Conservation (phyloP, 2,329 filamentous ascomycete species). For the Phyllosticta citrichinensis region DNA sequence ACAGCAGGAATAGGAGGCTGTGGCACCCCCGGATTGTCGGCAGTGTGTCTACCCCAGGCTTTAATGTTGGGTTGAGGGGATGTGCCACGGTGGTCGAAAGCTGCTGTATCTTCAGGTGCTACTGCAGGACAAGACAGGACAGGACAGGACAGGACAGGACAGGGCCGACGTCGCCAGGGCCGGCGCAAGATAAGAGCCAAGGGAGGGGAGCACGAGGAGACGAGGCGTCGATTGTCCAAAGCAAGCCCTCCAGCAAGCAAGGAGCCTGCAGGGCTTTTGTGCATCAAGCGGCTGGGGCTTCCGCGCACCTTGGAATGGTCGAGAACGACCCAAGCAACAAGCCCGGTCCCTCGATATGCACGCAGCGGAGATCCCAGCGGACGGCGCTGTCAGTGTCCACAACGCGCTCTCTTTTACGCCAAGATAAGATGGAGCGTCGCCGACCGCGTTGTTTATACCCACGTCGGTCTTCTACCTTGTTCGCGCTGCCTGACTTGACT, state of each 20-base stretch:
- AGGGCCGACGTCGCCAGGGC: not conserved
- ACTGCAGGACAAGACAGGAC: too few species aligned
- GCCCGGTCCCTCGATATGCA: not conserved
- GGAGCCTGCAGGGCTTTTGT: not conserved
- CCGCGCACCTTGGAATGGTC: conserved; percentile 8
- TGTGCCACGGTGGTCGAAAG: not conserved
- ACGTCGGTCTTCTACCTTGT: not conserved
- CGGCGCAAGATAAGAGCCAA: not conserved
- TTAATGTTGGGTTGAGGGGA: not conserved
- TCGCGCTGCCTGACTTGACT: not conserved
- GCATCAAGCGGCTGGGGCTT: conserved; percentile 3
- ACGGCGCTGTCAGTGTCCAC: too few species aligned
- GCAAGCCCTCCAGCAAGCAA: not conserved
- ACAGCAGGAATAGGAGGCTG: not conserved
- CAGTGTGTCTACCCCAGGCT: not conserved
- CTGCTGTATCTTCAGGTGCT: too few species aligned
- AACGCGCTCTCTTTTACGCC: not conserved
- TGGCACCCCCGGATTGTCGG: not conserved
- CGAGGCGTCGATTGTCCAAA: not conserved
- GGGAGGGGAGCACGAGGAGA: not conserved
- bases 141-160: too few species aligned
- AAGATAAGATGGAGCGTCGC: not conserved
- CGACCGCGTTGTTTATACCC: not conserved
- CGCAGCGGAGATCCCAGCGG: not conserved
- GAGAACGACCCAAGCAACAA: conserved; percentile 2